Conservation (phyloP, 2,329 filamentous ascomycete genomes). For the Lecanicillium sp. region DNA sequence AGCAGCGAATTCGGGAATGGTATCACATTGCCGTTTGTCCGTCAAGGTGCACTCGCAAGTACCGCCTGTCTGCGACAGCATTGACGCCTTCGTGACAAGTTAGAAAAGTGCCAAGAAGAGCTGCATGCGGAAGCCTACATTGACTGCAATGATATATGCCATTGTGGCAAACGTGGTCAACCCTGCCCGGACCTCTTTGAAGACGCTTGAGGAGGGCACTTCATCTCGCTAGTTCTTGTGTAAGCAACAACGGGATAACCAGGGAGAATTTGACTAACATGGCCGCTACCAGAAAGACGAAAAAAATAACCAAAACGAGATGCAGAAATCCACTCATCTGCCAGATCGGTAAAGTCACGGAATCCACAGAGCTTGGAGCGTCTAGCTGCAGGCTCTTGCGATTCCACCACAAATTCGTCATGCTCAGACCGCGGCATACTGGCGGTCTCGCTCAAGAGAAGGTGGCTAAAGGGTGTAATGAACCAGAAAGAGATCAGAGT, state of each 20-base stretch:
- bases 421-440: conserved; percentile 6
- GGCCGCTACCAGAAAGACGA: conserved; percentile 58
- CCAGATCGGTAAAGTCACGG: conserved; percentile 26
- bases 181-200: conserved; percentile 71
- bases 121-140: conserved; percentile 32
- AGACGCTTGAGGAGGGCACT: conserved; percentile 61
- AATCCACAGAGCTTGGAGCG: conserved; percentile 23
- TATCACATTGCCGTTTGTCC: conserved; percentile 39
- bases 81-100: conserved; percentile 45
- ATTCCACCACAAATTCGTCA: conserved; percentile 10
- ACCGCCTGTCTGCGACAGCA: conserved; percentile 69
- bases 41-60: conserved; percentile 59
- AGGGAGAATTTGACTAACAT: conserved; percentile 41
- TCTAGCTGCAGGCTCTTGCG: conserved; percentile 10
- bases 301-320: conserved; percentile 54
- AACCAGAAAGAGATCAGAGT: no score
- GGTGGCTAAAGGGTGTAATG: no score
- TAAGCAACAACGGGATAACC: not conserved
- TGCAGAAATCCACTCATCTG: conserved; percentile 28
- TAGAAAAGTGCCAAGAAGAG: conserved; percentile 5
- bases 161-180: conserved; percentile 74
- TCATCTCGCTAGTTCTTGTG: conserved; percentile 47
- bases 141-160: conserved; percentile 78
- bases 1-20: conserved; percentile 31
- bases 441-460: not conserved